phyloP scores from a whole-genome alignment of 2,329 filamentous ascomycete genomes.

The Pseudocercospora cruenta region DNA sequence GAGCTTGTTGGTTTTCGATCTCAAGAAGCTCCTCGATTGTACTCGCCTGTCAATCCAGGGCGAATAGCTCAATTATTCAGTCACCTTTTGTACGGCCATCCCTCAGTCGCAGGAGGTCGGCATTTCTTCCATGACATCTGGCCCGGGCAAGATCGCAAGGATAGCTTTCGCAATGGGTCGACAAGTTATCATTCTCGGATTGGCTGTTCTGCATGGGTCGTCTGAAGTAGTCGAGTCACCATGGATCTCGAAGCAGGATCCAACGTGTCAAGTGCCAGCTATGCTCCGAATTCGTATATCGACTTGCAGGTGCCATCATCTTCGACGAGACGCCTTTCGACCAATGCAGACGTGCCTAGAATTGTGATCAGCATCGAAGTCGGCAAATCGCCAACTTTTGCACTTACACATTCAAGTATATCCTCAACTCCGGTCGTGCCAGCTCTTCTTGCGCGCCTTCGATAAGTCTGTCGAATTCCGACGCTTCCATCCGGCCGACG shows the following conservation, averaged over 20 bases:
- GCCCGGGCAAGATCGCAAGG: neutral
- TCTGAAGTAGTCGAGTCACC: neutral
- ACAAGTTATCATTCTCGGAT: neutral
- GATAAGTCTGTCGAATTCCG: constrained; percentile 24
- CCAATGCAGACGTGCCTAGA: constrained; percentile 9
- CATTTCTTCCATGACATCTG: neutral
- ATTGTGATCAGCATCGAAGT: neutral
- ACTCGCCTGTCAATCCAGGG: neutral
- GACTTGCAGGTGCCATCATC: neutral
- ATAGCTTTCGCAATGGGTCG: neutral
- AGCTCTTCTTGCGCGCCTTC: constrained; percentile 26
- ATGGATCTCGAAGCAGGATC: neutral
- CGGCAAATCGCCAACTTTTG: neutral
- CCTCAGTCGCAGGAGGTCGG: neutral
- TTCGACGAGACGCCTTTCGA: neutral
- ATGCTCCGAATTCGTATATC: neutral
- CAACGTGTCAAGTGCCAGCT: neutral
- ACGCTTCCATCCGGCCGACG: constrained; percentile 15
- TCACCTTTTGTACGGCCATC: neutral
- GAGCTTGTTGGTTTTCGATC: neutral
- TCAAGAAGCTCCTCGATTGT: neutral
- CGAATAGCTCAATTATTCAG: neutral
- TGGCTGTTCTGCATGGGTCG: neutral
- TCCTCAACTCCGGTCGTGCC: constrained; percentile 16
- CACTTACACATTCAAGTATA: constrained; percentile 30